Conservation (phyloP, 768 basidiomycete species). For the Pleurotus eryngii region DNA sequence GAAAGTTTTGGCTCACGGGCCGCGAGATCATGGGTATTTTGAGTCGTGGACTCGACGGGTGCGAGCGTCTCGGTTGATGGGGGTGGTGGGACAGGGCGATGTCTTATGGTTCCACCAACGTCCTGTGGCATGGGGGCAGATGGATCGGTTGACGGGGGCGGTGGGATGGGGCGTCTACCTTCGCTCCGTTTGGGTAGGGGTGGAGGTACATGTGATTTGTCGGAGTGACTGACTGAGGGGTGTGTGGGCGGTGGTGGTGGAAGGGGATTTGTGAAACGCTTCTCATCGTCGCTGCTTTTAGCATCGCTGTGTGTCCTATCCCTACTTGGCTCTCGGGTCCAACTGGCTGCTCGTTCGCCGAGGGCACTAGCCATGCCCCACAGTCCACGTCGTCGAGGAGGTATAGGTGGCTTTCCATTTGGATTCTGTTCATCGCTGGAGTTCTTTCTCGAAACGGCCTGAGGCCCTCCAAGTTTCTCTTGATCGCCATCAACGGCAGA, state of each 20-base stretch:
- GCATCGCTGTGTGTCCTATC: constrained; percentile 32
- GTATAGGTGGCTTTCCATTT: constrained; percentile 54
- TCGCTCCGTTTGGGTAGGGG: constrained; percentile 50
- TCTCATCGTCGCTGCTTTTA: constrained; percentile 18
- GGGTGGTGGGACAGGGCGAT: not conserved
- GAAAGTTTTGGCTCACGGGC: not conserved
- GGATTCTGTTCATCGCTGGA: not conserved
- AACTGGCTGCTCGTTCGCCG: constrained; percentile 55
- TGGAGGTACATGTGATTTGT: constrained; percentile 31
- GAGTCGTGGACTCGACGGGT: too few species aligned
- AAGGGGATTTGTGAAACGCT: constrained; percentile 18
- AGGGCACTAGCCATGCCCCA: constrained; percentile 70
- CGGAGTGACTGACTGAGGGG: constrained; percentile 21
- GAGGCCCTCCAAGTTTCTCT: not conserved
- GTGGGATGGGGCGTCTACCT: constrained; percentile 20
- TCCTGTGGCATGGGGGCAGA: not conserved
- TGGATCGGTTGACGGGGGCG: not conserved
- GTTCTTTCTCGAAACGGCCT: not conserved
- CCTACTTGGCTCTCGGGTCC: constrained; percentile 37
- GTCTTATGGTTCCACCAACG: not conserved
- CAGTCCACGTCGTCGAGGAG: constrained; percentile 57
- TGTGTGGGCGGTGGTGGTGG: constrained; percentile 29
- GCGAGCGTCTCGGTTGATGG: not conserved
- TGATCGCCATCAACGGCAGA: constrained; percentile 20
- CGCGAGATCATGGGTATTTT: too few species aligned